phyloP scores from a whole-genome alignment of 2,329 filamentous ascomycete species.

The Fusarium sp. region DNA sequence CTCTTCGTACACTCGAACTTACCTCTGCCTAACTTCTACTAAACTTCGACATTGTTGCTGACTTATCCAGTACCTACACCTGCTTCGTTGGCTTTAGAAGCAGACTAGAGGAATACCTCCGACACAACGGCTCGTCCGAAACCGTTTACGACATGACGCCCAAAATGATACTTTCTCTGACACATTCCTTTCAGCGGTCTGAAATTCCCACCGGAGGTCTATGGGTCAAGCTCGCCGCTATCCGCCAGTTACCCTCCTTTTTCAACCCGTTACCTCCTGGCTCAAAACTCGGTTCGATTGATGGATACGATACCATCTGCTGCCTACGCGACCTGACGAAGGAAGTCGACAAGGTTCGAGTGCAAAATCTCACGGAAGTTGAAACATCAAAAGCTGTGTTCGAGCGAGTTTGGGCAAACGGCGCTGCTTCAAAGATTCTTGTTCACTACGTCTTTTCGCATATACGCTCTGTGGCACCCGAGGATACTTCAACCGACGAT shows the following conservation, averaged over 20 bases:
- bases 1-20: too few relatives aligned
- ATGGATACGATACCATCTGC: not conserved
- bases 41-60: not conserved
- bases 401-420: not conserved
- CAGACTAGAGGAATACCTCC: not conserved
- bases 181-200: not conserved
- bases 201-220: not conserved
- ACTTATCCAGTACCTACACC: not conserved
- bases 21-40: too few relatives aligned
- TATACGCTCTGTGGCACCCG: too few relatives aligned
- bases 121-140: not conserved
- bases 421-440: not conserved
- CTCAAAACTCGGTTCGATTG: not conserved
- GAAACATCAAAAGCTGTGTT: not conserved
- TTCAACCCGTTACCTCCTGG: not conserved
- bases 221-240: not conserved
- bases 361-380: not conserved
- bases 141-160: not conserved
- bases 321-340: not conserved
- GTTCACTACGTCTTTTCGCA: slow-evolving; percentile 5
- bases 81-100: not conserved
- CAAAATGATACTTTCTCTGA: not conserved
- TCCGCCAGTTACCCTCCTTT: not conserved
- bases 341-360: not conserved
- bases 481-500: too few relatives aligned